Percentiles rank a stretch among this genome's conserved stretches.
phyloP scores from a whole-genome alignment of 805 yeast species.

The Wickerhamomyces strasburgensis region DNA sequence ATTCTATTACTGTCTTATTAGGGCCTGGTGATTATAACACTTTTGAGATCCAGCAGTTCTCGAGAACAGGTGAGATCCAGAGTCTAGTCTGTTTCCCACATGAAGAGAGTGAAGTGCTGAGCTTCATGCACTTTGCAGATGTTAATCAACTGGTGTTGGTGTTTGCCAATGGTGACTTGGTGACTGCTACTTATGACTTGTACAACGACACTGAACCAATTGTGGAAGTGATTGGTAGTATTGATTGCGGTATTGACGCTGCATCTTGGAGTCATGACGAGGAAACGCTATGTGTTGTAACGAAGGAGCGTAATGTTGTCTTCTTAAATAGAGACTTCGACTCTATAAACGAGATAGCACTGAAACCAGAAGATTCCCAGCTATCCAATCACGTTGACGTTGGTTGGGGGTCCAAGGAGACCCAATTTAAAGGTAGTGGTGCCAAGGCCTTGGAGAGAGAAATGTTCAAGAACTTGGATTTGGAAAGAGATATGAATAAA shows the following conservation, averaged over 20 bases:
- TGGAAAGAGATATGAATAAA: slow-evolving; percentile 58
- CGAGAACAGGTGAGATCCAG: slow-evolving; percentile 55
- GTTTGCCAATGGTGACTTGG: slow-evolving; percentile 70
- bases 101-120: slow-evolving; percentile 39
- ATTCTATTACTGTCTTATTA: slow-evolving; percentile 63
- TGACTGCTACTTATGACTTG: slow-evolving; percentile 57
- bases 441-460: slow-evolving; percentile 73
- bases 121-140: slow-evolving; percentile 69
- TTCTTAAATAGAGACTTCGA: slow-evolving; percentile 75
- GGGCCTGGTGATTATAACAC: slow-evolving; percentile 49
- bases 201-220: slow-evolving; percentile 33
- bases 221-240: slow-evolving; percentile 75
- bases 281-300: slow-evolving; percentile 70
- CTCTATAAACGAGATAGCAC: slow-evolving; percentile 60
- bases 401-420: slow-evolving; percentile 98
- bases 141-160: slow-evolving; percentile 60
- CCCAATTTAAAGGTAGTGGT: slow-evolving; percentile 94
- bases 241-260: slow-evolving; percentile 67
- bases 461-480: slow-evolving; percentile 48
- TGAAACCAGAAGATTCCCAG: slow-evolving; percentile 58
- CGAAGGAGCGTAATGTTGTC: slow-evolving; percentile 55
- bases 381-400: slow-evolving; percentile 84
- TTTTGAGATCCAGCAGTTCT: slow-evolving; percentile 73
- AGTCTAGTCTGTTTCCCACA: slow-evolving; percentile 59
- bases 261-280: slow-evolving; percentile 92